phyloP scores from a whole-genome alignment of 2,329 filamentous ascomycete genomes.

The Aspergillus fumigatiaffinis region DNA sequence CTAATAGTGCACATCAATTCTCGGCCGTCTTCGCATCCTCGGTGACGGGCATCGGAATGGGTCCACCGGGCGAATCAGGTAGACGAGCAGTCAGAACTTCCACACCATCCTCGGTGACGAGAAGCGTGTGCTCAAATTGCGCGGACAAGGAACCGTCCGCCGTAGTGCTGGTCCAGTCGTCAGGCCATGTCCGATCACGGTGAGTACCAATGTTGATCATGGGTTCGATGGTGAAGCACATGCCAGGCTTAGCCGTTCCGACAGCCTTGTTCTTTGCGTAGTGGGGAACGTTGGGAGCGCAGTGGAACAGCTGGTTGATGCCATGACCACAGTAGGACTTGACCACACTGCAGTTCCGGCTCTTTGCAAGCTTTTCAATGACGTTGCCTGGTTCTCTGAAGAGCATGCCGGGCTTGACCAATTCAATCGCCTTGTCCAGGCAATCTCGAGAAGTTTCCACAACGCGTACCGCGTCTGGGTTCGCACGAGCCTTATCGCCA shows the following conservation, averaged over 20 bases:
- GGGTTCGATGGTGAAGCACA: constrained; percentile 98
- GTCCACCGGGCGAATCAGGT: constrained; percentile 70
- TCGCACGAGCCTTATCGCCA: constrained; percentile 76
- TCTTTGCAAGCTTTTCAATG: constrained; percentile 93
- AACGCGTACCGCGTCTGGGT: constrained; percentile 83
- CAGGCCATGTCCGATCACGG: constrained; percentile 92
- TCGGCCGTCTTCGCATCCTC: neutral
- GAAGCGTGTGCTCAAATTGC: constrained; percentile 87
- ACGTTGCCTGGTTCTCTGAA: constrained; percentile 91
- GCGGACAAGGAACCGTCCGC: constrained; percentile 84
- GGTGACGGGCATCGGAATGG: constrained; percentile 54
- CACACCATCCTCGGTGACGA: constrained; percentile 78
- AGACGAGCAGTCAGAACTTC: constrained; percentile 74
- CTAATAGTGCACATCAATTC: neutral
- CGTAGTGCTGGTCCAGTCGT: constrained; percentile 97
- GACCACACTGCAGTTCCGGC: constrained; percentile 80
- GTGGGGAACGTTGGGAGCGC: constrained; percentile 88
- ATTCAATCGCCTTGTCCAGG: constrained; percentile 81
- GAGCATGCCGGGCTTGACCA: constrained; percentile 87
- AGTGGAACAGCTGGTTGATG: constrained; percentile 91
- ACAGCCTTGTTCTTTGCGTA: constrained; percentile 99
- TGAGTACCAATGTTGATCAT: constrained; percentile 95
- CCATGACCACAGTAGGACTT: constrained; percentile 96
- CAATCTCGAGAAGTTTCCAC: constrained; percentile 88
- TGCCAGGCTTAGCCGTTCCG: constrained; percentile 87